Evolutionary conservation across 2,329 filamentous ascomycete genomes (phyloP), one percentile per base, ranked within the genome.

Genomic region (Sporothrix variecibatus): DNA sequence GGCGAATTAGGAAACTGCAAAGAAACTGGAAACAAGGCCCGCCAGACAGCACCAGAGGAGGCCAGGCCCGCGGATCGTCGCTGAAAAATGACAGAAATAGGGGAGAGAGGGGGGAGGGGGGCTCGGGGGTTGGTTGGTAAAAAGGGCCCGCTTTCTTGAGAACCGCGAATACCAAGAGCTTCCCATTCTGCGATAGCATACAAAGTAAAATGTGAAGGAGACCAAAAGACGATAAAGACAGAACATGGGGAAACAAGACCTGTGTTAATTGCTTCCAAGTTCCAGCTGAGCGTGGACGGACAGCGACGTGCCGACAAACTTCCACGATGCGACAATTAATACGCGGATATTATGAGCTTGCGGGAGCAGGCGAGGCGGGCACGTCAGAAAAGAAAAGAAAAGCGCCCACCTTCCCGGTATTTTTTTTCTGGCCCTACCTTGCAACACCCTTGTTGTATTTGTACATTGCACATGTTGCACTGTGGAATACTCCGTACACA

Each of bases 41-140:
- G 17, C 51, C 51, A 56, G 51, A n/a, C n/a, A 3, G 12, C 51
- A 26, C 51, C 51, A 53, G 20, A 12, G 7, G 60, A 46, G 38
- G 38, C 38, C 53, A 49, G 70, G 56, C 56, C 70, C 67, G 67
- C 26, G 28, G 67, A 69, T 69, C 46, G 43, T 68, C 43, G 65
- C 34, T 67, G 38, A 28, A 68, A 69, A 15, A 34, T 28, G 46
- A 53, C 20, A 53, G 28, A 56, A 69, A 38, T 6, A 9, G 20
- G 31, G 46, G 28, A 34, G 7, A 34, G 3, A 34, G 46, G 43
- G 23, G 67, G 7, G 7, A 34, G 7, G 34, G 34, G 34, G 34
- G 34, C 7, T 34, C 3, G 26, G 15, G 43, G 64, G 3, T 40
- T 28, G n/a, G 15, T 12, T 49, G 23, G 7, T 7, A 31, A 11